Evolutionary conservation across 2,329 filamentous ascomycete species (phyloP).

Genomic region (Ophiostoma sp.): DNA sequence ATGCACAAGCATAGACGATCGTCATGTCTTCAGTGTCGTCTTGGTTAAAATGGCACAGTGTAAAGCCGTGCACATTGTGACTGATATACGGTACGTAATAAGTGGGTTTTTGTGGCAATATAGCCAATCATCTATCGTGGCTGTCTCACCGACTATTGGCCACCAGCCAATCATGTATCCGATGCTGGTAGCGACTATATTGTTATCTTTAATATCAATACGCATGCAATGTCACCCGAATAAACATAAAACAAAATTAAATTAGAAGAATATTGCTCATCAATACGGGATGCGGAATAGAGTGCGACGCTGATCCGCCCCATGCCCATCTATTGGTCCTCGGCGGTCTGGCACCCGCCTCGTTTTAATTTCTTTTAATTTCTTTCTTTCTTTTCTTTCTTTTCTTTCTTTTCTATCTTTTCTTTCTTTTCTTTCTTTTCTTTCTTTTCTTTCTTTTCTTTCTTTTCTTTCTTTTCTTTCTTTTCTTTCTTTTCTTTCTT

Average conservation of each 20-base stretch:
- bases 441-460: not conserved
- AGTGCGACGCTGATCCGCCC: not conserved
- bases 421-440: not conserved
- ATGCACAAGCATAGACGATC: not conserved
- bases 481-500: not conserved
- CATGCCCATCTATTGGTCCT: constrained; percentile 6
- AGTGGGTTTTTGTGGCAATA: not conserved
- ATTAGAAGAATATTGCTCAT: not conserved
- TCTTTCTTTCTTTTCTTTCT: not conserved
- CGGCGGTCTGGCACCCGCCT: constrained; percentile 14
- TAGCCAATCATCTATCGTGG: not conserved
- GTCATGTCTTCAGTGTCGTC: constrained; percentile 5
- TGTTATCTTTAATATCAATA: not conserved
- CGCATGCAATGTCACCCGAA: not conserved
- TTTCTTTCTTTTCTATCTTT: not conserved
- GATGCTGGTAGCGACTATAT: not conserved
- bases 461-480: not conserved
- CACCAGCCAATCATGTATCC: not conserved
- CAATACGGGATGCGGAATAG: not conserved
- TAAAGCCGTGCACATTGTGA: not conserved
- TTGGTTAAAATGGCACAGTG: not conserved
- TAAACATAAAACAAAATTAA: not conserved
- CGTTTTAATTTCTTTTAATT: constrained; percentile 14
- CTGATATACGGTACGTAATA: not conserved
- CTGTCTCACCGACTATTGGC: constrained; percentile 3